Evolutionary conservation across 2,329 filamentous ascomycete species (phyloP).

Genomic region (Teratosphaeria viscida): DNA sequence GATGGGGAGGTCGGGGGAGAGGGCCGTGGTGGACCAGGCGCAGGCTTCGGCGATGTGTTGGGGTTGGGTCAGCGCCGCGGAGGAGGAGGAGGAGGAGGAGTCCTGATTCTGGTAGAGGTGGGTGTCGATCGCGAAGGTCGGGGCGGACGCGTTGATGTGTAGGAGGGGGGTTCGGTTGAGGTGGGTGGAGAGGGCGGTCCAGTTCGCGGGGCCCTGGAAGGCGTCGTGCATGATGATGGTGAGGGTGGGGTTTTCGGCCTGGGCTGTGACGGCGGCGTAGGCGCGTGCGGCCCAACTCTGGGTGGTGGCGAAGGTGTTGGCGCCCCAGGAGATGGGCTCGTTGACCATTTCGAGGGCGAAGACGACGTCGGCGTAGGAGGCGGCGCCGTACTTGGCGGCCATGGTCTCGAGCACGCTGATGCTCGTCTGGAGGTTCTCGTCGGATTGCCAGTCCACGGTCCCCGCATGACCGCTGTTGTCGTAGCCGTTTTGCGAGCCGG

Average conservation of each 20-base stretch:
- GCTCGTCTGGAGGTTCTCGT: slow-evolving; percentile 25
- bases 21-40: slow-evolving; percentile 19
- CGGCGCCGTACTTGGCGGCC: slow-evolving; percentile 30
- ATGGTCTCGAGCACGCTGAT: slow-evolving; percentile 30
- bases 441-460: slow-evolving; percentile 19
- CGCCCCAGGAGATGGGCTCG: slow-evolving; percentile 30
- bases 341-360: slow-evolving; percentile 36
- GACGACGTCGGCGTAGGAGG: slow-evolving; percentile 32
- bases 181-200: slow-evolving; percentile 18
- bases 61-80: slow-evolving; percentile 24
- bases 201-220: slow-evolving; percentile 23
- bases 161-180: slow-evolving; percentile 7
- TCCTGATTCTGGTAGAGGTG: slow-evolving; percentile 38
- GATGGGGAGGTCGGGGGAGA: slow-evolving; percentile 28
- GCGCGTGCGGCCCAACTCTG: slow-evolving; percentile 27
- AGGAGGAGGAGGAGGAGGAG: slow-evolving; percentile 25
- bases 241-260: slow-evolving; percentile 24
- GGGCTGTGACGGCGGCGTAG: slow-evolving; percentile 24
- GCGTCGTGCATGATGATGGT: slow-evolving; percentile 32
- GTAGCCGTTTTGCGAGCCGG: slow-evolving; percentile 43
- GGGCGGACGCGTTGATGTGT: slow-evolving; percentile 12
- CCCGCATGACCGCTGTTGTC: slow-evolving; percentile 22
- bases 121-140: slow-evolving; percentile 32
- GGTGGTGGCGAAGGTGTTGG: slow-evolving; percentile 26
- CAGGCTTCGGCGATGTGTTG: slow-evolving; percentile 35